A percentile compares a stretch with the other conserved stretches of the same genome.
Conservation (phyloP, 306 rosid genomes). For the Corylus americana region DNA sequence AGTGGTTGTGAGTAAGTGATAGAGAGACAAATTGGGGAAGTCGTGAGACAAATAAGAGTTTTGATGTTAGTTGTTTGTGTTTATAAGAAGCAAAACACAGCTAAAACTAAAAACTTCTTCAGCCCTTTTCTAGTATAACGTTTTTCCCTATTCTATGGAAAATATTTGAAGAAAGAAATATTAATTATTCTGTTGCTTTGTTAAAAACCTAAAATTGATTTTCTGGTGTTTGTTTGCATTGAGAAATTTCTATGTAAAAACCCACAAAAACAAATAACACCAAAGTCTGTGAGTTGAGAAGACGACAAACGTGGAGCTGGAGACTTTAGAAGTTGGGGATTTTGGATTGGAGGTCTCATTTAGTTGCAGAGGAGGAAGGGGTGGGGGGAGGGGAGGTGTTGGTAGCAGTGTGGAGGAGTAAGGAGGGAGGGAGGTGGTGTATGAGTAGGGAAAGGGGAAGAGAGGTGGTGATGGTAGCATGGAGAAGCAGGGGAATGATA, state of each 20-base stretch:
- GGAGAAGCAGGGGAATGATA: too few species aligned
- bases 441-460: too few species aligned
- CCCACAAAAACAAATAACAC: background rate
- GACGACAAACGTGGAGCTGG: background rate
- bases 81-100: background rate
- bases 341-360: background rate
- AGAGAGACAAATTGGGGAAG: too few species aligned
- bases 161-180: background rate
- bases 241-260: too few species aligned
- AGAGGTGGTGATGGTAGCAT: too few species aligned
- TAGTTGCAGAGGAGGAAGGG: too few species aligned
- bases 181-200: background rate
- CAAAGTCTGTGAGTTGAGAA: background rate
- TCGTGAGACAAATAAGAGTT: too few species aligned
- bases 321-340: background rate
- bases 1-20: too few species aligned
- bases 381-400: background rate
- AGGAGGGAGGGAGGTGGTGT: background rate
- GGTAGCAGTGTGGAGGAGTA: background rate
- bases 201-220: background rate
- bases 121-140: background rate
- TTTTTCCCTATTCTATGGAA: background rate
- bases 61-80: background rate
- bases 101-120: background rate
- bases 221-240: background rate